These are phyloP conservation scores for Recurvomyces mirabilis DNA, from an alignment of 495 filamentous ascomycete species.

Conservation along the genomic window DNA sequence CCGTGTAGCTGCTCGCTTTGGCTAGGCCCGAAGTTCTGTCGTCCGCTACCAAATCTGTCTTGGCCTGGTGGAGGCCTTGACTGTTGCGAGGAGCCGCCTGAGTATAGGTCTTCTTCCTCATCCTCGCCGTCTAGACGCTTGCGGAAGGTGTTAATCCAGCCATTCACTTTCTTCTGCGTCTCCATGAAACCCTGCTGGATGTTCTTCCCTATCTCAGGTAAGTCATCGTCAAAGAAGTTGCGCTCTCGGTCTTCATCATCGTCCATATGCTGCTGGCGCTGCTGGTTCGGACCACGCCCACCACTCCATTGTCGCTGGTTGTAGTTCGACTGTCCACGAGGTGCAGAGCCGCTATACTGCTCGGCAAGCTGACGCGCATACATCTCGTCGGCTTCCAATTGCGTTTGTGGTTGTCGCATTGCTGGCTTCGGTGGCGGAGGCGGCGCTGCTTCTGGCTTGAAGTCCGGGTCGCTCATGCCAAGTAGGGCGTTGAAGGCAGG, in stretches of 20 bases:
- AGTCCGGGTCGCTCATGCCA: constrained; percentile 79
- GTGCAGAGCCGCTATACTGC: constrained; percentile 47
- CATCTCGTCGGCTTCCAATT: constrained; percentile 78
- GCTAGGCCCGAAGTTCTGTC: constrained; percentile 32
- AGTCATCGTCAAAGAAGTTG: constrained; percentile 91
- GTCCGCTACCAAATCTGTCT: constrained; percentile 27
- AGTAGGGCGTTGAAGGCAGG: constrained; percentile 93
- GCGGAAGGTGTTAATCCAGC: constrained; percentile 79
- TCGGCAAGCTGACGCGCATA: constrained; percentile 91
- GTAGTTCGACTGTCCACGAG: constrained; percentile 28
- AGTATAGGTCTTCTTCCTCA: constrained; percentile 34
- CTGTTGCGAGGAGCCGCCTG: not conserved
- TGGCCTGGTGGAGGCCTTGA: not conserved
- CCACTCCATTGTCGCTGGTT: constrained; percentile 35
- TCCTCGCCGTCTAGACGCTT: constrained; percentile 86
- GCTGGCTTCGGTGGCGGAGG: constrained; percentile 35
- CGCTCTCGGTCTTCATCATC: constrained; percentile 43
- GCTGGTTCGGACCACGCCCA: constrained; percentile 25
- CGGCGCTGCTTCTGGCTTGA: constrained; percentile 40
- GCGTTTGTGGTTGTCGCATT: constrained; percentile 42
- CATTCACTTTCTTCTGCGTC: constrained; percentile 85
- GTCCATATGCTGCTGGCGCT: constrained; percentile 36
- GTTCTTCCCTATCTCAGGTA: constrained; percentile 87
- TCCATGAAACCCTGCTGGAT: constrained; percentile 90
- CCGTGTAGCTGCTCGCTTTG: constrained; percentile 37